A percentile compares a stretch with the other conserved stretches of the same genome.
Conservation (phyloP, 148 eudicot species). For the Rhododendron ovatum region DNA sequence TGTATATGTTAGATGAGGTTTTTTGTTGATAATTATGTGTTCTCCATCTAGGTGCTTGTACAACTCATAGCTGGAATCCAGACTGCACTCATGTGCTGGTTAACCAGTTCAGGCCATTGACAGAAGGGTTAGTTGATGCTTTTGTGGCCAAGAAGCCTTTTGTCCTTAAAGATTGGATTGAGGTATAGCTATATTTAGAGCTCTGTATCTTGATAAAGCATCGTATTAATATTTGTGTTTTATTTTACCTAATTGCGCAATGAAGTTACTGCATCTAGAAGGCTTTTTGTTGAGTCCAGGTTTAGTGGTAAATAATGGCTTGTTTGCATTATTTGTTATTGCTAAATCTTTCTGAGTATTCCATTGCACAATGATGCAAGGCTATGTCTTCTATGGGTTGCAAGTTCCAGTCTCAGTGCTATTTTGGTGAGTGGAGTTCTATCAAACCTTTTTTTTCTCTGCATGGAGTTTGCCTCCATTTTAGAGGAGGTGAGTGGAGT, state of each 20-base stretch:
- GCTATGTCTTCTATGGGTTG: neutral
- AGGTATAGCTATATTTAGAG: conserved; percentile 44
- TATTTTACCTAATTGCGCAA: neutral
- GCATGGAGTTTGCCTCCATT: neutral
- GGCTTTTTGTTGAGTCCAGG: neutral
- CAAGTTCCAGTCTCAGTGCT: neutral
- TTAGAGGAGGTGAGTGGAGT: neutral
- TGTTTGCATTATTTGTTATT: neutral
- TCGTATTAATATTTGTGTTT: neutral
- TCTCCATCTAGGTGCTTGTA: conserved; percentile 51
- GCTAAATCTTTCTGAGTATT: neutral
- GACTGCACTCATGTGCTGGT: conserved; percentile 90
- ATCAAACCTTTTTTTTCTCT: neutral
- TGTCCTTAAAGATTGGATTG: conserved; percentile 65
- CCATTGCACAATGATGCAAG: neutral
- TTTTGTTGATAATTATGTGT: neutral
- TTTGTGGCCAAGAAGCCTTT: conserved; percentile 61
- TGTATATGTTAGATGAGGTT: neutral
- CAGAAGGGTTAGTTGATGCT: conserved; percentile 60
- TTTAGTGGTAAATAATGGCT: neutral
- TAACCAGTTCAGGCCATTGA: conserved; percentile 63
- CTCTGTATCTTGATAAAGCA: neutral
- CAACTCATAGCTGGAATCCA: conserved; percentile 50
- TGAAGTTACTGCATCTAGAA: neutral
- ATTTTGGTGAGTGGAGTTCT: neutral